phyloP scores from a whole-genome alignment of 2,329 filamentous ascomycete species.

The Sphaerulina musiva region DNA sequence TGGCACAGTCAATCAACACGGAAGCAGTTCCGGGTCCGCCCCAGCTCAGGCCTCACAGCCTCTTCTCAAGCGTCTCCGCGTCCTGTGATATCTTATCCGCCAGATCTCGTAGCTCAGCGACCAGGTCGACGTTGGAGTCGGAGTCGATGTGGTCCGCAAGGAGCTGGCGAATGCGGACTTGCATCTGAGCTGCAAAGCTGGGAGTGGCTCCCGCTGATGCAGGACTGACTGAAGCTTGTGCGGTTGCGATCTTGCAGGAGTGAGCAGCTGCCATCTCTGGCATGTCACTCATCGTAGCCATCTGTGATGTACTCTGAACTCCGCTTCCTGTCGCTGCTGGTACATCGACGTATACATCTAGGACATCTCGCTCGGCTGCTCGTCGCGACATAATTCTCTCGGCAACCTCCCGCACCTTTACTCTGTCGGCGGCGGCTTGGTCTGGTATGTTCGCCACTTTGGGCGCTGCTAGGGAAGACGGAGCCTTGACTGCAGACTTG shows the following conservation, averaged over 20 bases:
- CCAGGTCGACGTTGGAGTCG: neutral
- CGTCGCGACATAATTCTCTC: neutral
- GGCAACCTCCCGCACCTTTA: neutral
- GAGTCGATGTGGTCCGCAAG: neutral
- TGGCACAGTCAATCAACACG: neutral
- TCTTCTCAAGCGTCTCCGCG: neutral
- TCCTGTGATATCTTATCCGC: neutral
- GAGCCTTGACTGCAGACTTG: no score
- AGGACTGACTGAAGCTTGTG: neutral
- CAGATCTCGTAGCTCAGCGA: neutral
- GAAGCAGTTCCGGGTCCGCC: neutral
- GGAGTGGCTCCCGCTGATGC: neutral
- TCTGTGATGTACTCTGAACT: no score
- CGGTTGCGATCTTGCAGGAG: neutral
- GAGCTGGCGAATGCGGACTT: neutral
- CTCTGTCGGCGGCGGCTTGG: neutral
- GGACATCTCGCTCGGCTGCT: neutral
- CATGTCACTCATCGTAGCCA: no score
- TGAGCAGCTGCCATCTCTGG: neutral
- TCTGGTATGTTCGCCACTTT: neutral
- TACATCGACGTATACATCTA: neutral
- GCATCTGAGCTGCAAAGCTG: neutral
- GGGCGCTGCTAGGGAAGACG: neutral
- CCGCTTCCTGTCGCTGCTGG: neutral
- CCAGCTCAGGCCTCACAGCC: neutral